phyloP scores from a whole-genome alignment of 768 basidiomycete species.

The Roridomyces roridus region DNA sequence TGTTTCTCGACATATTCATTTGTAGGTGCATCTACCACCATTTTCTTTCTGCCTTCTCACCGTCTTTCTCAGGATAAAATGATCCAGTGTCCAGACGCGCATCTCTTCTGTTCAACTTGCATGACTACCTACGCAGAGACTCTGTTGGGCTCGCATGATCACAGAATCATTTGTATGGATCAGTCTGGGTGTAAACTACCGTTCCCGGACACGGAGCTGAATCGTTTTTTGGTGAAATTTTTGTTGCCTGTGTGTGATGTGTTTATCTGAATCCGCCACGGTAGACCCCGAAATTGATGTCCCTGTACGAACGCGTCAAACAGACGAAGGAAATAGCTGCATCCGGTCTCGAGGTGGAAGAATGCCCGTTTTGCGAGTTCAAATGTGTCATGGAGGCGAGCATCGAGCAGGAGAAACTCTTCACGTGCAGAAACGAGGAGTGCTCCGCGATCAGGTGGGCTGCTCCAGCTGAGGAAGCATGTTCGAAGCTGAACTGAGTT shows the following conservation, averaged over 20 bases:
- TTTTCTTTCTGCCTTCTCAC: constrained; percentile 1
- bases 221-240: constrained; percentile 55
- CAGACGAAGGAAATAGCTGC: constrained; percentile 82
- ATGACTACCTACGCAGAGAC: constrained; percentile 71
- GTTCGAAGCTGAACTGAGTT: not conserved
- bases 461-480: not conserved
- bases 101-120: constrained; percentile 84
- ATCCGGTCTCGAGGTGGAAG: constrained; percentile 84
- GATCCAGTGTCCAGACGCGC: constrained; percentile 89
- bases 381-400: constrained; percentile 82
- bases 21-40: constrained; percentile 48
- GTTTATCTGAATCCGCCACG: not conserved
- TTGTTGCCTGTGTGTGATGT: not conserved
- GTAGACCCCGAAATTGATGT: constrained; percentile 61
- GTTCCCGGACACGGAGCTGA: constrained; percentile 74
- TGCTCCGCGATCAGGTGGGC: constrained; percentile 62
- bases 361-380: constrained; percentile 92
- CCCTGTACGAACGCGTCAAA: constrained; percentile 74
- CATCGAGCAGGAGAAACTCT: constrained; percentile 68
- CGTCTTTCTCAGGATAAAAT: constrained; percentile 66
- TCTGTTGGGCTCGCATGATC: constrained; percentile 67
- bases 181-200: constrained; percentile 70
- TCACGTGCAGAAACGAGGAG: constrained; percentile 59
- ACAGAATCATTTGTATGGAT: constrained; percentile 82
- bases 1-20: constrained; percentile 79